Base-by-base conservation (phyloP, 176 grass and related monocot genomes). In the Triticum urartu region DNA sequence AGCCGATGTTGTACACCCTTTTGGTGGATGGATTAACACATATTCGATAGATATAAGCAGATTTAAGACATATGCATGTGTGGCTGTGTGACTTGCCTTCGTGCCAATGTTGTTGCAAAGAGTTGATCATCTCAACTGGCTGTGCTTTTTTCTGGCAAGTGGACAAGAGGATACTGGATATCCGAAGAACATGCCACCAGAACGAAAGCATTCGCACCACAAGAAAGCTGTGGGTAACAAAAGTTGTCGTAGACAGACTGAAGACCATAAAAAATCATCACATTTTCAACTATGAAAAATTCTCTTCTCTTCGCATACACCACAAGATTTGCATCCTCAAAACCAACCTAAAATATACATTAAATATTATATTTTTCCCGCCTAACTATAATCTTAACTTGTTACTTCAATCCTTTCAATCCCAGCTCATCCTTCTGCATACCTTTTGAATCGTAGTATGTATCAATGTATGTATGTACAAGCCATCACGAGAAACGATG, bases 141-240 rank as follows among this genome's bases (percentile, higher is more conserved):
- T 14, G 38, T 71, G 56, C 54, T 20, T 74, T 32, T 79, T 87
- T 87, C 73, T 43, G 4, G 3, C 38, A 30, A 34, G 61, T 78
- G 3, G 66, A 56, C 56, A 65, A 40, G 13, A 54, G 20, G 64
- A 24, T 18, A 25, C 9, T 69, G 50, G 22, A 87, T 52, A 38
- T 66, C 9, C 40, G 30, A 5, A 68, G 65, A 68, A 54, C 6
- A 33, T 78, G 61, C 73, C 18, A 12, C 20, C 59, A 11, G 26
- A 60, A 11, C 48, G 32, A 59, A 22, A 20, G 5, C n/a, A 34
- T 75, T 13, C 65, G 9, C 52, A 68, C 68, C 85, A 87, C 85
- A 79, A 65, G 73, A 82, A 79, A 90, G 74, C 40, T 17, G 14
- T 75, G 47, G 72, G 28, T 5, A 28, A 54, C 8, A 64, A 54